phyloP scores from a whole-genome alignment of 1,284 basidiomycete genomes.

The Cutaneotrichosporon sp. region DNA sequence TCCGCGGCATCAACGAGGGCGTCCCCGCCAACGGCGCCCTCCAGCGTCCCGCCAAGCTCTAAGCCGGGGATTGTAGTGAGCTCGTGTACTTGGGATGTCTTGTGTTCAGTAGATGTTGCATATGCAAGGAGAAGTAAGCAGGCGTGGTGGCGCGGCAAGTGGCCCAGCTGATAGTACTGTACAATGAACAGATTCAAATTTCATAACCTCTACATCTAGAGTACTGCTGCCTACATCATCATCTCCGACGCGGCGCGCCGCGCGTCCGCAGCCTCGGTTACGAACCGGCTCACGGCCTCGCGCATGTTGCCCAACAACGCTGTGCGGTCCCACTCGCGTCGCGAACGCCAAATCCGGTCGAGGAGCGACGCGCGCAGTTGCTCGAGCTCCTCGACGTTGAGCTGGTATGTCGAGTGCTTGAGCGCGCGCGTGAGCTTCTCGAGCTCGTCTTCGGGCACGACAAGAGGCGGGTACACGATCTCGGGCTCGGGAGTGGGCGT shows the following conservation, averaged over 20 bases:
- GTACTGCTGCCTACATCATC: not conserved
- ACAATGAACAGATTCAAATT: not conserved
- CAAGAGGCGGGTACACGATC: conserved; percentile 40
- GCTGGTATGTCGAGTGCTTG: conserved; percentile 55
- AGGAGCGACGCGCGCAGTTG: conserved; percentile 85
- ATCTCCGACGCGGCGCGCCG: not conserved
- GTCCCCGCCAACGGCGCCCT: too few relatives aligned
- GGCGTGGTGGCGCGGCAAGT: too few relatives aligned
- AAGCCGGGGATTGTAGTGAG: not conserved
- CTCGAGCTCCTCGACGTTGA: conserved; percentile 88
- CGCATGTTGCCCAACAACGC: conserved; percentile 63
- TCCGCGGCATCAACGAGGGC: conserved; percentile 2
- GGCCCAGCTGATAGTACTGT: too few relatives aligned
- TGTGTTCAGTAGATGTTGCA: not conserved
- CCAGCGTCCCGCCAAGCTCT: too few relatives aligned
- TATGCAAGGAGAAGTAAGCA: conserved; percentile 1
- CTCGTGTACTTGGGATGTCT: not conserved
- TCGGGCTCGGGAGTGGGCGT: conserved; percentile 5
- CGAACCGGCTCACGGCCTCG: conserved; percentile 21
- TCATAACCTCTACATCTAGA: not conserved
- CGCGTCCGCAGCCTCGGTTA: conserved; percentile 22
- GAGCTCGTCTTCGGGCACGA: conserved; percentile 32
- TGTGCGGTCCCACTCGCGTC: conserved; percentile 80
- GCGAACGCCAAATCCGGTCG: conserved; percentile 74
- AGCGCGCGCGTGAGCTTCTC: conserved; percentile 29